Evolutionary conservation across 257 asterid genomes (phyloP).

Genomic region (Lycium barbarum): DNA sequence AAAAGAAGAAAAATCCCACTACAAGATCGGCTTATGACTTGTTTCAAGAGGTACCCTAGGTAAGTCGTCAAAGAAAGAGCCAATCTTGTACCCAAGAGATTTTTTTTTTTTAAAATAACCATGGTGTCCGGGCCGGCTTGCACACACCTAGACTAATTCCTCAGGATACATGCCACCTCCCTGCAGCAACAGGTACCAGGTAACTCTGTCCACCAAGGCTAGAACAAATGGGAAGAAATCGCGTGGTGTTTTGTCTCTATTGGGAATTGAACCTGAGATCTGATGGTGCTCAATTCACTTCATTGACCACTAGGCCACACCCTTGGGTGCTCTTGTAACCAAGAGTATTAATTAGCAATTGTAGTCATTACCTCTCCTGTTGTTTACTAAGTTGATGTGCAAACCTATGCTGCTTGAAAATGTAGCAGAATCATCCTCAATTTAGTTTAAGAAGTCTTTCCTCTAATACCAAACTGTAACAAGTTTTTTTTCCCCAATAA

Average conservation of each 20-base stretch:
- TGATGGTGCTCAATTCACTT: no score
- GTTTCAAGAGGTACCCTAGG: background rate
- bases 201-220: no score
- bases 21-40: background rate
- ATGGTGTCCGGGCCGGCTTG: no score
- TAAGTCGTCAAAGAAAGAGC: background rate
- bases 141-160: no score
- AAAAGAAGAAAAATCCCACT: background rate
- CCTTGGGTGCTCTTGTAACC: background rate
- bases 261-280: no score
- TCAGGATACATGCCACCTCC: no score
- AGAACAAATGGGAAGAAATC: no score
- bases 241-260: no score
- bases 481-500: no score
- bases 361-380: background rate
- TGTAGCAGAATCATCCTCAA: background rate
- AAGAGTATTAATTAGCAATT: background rate
- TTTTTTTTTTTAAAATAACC: no score
- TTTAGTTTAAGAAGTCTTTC: background rate
- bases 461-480: background rate
- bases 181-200: no score
- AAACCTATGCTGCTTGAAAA: slow-evolving; percentile 2
- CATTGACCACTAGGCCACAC: no score
- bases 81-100: background rate
- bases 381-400: background rate